Conservation (phyloP, 352 stramenopile species). For the Pythium rishiriense region DNA sequence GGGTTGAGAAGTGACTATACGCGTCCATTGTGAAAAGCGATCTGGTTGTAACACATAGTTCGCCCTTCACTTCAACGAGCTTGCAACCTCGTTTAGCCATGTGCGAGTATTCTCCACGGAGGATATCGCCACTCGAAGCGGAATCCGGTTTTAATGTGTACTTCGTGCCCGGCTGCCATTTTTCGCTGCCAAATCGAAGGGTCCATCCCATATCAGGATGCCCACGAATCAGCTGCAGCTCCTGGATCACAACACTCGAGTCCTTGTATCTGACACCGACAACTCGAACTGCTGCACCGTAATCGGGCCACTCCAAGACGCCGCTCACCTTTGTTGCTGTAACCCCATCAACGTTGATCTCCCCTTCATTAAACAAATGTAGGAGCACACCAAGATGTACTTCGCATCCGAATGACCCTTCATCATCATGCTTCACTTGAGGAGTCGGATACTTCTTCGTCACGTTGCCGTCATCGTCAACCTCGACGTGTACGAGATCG, state of each 20-base stretch:
- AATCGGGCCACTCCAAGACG: constrained; percentile 84
- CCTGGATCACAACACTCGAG: constrained; percentile 65
- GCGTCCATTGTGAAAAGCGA: constrained; percentile 87
- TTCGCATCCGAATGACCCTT: constrained; percentile 74
- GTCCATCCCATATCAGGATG: constrained; percentile 88
- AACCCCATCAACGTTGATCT: background rate
- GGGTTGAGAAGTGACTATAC: constrained; percentile 76
- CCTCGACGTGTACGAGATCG: constrained; percentile 83
- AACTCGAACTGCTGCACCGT: constrained; percentile 69
- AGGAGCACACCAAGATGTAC: constrained; percentile 80
- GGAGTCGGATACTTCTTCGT: constrained; percentile 68
- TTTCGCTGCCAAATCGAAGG: constrained; percentile 82
- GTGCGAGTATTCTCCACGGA: constrained; percentile 58
- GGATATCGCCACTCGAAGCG: constrained; percentile 24
- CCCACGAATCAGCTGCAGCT: constrained; percentile 78
- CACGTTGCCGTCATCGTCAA: constrained; percentile 77
- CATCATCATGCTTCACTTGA: constrained; percentile 68
- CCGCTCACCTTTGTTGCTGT: constrained; percentile 44
- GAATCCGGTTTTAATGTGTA: constrained; percentile 59
- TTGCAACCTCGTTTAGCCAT: constrained; percentile 52
- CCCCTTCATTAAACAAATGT: constrained; percentile 50
- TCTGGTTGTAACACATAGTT: constrained; percentile 64
- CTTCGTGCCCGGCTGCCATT: constrained; percentile 87
- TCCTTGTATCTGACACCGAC: constrained; percentile 61
- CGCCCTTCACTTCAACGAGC: constrained; percentile 64